Evolutionary conservation across 2,329 filamentous ascomycete species (phyloP).

Genomic region (Trichoderma polysporum): DNA sequence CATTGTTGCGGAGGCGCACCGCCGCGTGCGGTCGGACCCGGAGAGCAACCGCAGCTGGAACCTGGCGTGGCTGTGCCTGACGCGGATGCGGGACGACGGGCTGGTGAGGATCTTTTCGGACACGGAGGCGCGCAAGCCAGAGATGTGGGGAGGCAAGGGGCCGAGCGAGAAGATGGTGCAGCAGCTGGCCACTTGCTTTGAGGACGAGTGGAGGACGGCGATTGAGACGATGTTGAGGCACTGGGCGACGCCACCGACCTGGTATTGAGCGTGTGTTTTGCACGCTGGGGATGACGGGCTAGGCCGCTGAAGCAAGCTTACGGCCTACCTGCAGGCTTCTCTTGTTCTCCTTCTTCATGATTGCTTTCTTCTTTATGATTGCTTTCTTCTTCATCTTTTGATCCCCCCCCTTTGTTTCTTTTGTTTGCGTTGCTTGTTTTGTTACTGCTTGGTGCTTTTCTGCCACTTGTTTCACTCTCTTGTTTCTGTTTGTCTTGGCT

Average conservation of each 20-base stretch:
- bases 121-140: conserved; percentile 58
- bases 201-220: conserved; percentile 65
- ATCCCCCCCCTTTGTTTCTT: neutral
- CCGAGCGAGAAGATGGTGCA: conserved; percentile 57
- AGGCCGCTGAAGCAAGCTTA: neutral
- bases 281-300: neutral
- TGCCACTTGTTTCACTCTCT: neutral
- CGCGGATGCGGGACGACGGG: conserved; percentile 62
- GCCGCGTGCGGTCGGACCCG: conserved; percentile 62
- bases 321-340: neutral
- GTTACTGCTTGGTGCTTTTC: too few species aligned
- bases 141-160: conserved; percentile 66
- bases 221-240: conserved; percentile 66
- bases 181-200: conserved; percentile 62
- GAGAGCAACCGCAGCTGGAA: conserved; percentile 72
- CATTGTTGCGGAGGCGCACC: conserved; percentile 64
- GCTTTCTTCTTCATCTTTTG: neutral
- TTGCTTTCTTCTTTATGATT: neutral
- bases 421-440: neutral
- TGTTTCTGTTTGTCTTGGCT: neutral
- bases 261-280: conserved; percentile 38
- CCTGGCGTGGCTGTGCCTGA: conserved; percentile 68
- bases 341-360: neutral
- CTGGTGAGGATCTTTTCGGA: conserved; percentile 62
- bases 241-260: conserved; percentile 62